A percentile compares a stretch with the other conserved stretches of the same genome.
These are phyloP conservation scores for Podospora pseudopauciseta DNA, from an alignment of 495 filamentous ascomycete species.

Conservation along the genomic window DNA sequence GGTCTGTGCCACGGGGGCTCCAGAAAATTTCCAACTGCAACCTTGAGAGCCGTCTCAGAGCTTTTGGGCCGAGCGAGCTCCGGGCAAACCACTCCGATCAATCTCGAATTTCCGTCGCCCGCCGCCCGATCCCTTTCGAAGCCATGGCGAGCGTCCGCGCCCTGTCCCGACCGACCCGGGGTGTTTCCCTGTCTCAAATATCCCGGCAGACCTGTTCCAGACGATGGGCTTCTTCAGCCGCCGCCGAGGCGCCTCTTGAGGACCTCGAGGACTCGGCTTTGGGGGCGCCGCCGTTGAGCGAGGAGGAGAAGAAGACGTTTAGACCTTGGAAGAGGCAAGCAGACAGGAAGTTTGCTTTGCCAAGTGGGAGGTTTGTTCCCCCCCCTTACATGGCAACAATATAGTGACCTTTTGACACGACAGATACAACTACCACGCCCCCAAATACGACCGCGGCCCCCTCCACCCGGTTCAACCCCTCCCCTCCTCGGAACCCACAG, in stretches of 20 bases:
- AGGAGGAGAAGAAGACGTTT: slow-evolving; percentile 33
- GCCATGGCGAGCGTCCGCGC: slow-evolving; percentile 36
- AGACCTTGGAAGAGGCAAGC: slow-evolving; percentile 44
- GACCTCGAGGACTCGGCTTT: slow-evolving; percentile 44
- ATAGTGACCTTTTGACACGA: neutral
- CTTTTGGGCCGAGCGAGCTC: slow-evolving; percentile 21
- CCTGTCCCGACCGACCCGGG: slow-evolving; percentile 28
- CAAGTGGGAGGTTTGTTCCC: slow-evolving; percentile 34
- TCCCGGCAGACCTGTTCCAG: slow-evolving; percentile 24
- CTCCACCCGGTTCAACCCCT: slow-evolving; percentile 89
- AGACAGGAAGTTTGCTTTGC: slow-evolving; percentile 38
- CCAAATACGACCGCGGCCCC: slow-evolving; percentile 89
- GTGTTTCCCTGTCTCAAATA: slow-evolving; percentile 29
- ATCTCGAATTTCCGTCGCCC: neutral
- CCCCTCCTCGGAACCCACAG: slow-evolving; percentile 74
- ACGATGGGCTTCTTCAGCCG: slow-evolving; percentile 40
- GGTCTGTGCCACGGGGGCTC: slow-evolving; percentile 8
- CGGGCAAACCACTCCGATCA: slow-evolving; percentile 10
- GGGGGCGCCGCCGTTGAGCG: slow-evolving; percentile 28
- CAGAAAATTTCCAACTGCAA: slow-evolving; percentile 25
- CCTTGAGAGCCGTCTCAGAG: slow-evolving; percentile 6
- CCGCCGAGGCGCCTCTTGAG: slow-evolving; percentile 23
- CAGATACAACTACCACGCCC: slow-evolving; percentile 89
- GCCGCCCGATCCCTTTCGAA: neutral
- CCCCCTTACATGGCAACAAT: slow-evolving; percentile 1